Evolutionary conservation across 2,329 filamentous ascomycete species (phyloP).

Genomic region (Proliferodiscus dingleyae): DNA sequence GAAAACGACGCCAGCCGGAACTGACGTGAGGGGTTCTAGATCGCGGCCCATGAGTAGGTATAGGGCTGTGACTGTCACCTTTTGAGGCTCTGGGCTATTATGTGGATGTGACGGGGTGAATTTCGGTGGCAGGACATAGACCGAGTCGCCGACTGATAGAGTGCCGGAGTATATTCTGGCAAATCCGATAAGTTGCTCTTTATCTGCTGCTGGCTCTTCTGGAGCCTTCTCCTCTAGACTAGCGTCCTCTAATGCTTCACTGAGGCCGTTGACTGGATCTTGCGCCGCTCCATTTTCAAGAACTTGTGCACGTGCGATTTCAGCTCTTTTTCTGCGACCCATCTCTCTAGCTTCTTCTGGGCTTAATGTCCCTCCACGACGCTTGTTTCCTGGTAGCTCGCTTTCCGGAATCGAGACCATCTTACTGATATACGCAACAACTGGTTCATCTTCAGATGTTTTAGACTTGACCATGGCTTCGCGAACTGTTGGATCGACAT

Average conservation of each 20-base stretch:
- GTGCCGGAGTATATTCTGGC: constrained; percentile 90
- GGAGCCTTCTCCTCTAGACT: constrained; percentile 51
- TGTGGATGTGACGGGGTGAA: constrained; percentile 79
- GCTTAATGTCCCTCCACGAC: constrained; percentile 65
- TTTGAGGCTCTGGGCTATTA: constrained; percentile 67
- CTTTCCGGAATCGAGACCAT: constrained; percentile 95
- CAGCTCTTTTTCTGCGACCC: constrained; percentile 81
- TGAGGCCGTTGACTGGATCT: constrained; percentile 40
- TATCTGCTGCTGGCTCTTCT: constrained; percentile 59
- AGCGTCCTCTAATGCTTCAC: constrained; percentile 55
- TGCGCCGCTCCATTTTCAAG: constrained; percentile 22
- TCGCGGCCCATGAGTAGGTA: constrained; percentile 96
- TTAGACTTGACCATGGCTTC: constrained; percentile 82
- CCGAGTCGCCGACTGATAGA: constrained; percentile 78
- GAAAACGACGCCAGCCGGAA: constrained; percentile 92
- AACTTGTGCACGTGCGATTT: constrained; percentile 76
- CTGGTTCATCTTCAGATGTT: constrained; percentile 62
- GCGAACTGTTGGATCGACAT: constrained; percentile 64
- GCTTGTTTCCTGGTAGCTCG: constrained; percentile 82
- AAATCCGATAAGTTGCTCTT: constrained; percentile 90
- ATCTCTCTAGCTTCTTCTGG: constrained; percentile 88
- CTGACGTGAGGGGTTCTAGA: constrained; percentile 74
- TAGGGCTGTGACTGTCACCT: constrained; percentile 78
- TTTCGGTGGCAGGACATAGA: constrained; percentile 90
- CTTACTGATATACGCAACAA: constrained; percentile 95